Conservation (phyloP, 2,329 filamentous ascomycete species). For the Fusarium verrucosum region DNA sequence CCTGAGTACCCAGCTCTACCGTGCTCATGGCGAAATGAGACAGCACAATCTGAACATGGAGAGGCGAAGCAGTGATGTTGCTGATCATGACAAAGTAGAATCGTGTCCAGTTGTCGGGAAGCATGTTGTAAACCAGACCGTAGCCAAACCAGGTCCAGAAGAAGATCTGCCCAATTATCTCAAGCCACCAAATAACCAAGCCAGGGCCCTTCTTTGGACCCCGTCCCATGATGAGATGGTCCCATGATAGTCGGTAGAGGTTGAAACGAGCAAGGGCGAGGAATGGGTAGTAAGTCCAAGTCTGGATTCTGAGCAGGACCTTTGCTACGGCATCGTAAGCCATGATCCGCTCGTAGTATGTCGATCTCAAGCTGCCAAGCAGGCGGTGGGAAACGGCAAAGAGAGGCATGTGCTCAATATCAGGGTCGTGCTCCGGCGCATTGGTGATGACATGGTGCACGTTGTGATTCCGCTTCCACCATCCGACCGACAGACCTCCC, state of each 20-base stretch:
- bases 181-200: constrained; percentile 85
- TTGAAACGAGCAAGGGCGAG: constrained; percentile 87
- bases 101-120: constrained; percentile 75
- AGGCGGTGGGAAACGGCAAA: constrained; percentile 88
- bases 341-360: constrained; percentile 86
- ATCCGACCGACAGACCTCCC: constrained; percentile 88
- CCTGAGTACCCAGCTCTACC: constrained; percentile 80
- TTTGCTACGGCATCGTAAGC: constrained; percentile 78
- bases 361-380: constrained; percentile 75
- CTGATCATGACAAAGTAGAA: constrained; percentile 81
- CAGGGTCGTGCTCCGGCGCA: constrained; percentile 92
- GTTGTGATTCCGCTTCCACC: constrained; percentile 98
- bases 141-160: constrained; percentile 94
- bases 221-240: constrained; percentile 74
- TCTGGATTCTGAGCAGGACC: constrained; percentile 75
- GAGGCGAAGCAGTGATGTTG: constrained; percentile 80
- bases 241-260: constrained; percentile 83
- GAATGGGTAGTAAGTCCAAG: constrained; percentile 84
- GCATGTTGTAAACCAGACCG: constrained; percentile 75
- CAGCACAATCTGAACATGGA: constrained; percentile 90
- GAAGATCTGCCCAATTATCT: constrained; percentile 77
- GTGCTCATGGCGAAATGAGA: constrained; percentile 96
- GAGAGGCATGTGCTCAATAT: constrained; percentile 91
- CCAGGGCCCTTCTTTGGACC: constrained; percentile 79
- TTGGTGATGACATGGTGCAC: constrained; percentile 98